phyloP scores from a whole-genome alignment of 352 stramenopile genomes.

The Globisporangium emineosum region DNA sequence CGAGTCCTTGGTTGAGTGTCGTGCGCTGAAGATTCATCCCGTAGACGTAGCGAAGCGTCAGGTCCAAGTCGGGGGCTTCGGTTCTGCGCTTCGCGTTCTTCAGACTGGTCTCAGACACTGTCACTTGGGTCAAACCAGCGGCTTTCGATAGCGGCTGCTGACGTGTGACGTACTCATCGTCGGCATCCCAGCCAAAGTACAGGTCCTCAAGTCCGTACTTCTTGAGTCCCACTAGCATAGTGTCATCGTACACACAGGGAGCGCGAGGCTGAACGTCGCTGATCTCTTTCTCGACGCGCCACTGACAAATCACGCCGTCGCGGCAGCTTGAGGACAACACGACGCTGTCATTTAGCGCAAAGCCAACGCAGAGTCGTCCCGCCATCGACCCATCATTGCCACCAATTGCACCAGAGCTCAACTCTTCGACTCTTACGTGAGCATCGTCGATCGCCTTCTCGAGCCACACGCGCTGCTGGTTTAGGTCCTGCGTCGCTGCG shows the following conservation, averaged over 20 bases:
- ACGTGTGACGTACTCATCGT: neutral
- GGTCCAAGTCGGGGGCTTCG: constrained; percentile 57
- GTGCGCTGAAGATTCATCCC: constrained; percentile 45
- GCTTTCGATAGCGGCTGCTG: neutral
- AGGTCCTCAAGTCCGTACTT: constrained; percentile 34
- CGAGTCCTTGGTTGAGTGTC: constrained; percentile 45
- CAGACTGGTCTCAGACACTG: constrained; percentile 20
- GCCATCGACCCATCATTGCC: neutral
- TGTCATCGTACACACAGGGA: constrained; percentile 21
- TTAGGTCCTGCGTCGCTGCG: neutral
- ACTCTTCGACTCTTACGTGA: constrained; percentile 14
- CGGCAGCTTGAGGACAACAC: constrained; percentile 43
- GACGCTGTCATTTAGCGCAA: constrained; percentile 63
- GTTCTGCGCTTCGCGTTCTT: constrained; percentile 24
- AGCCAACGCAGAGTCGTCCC: constrained; percentile 21
- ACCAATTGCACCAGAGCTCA: neutral
- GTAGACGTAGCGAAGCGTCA: constrained; percentile 41
- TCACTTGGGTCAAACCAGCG: constrained; percentile 1
- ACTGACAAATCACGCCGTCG: constrained; percentile 65
- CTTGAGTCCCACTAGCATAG: constrained; percentile 21
- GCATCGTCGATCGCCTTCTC: constrained; percentile 17
- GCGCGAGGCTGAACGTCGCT: constrained; percentile 40
- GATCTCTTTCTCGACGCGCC: constrained; percentile 50
- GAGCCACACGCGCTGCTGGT: constrained; percentile 19
- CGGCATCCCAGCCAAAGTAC: constrained; percentile 31